A percentile compares a stretch with the other conserved stretches of the same genome.
Evolutionary conservation across 2,329 filamentous ascomycete species (phyloP).

Genomic region (Talaromyces rugulosus): DNA sequence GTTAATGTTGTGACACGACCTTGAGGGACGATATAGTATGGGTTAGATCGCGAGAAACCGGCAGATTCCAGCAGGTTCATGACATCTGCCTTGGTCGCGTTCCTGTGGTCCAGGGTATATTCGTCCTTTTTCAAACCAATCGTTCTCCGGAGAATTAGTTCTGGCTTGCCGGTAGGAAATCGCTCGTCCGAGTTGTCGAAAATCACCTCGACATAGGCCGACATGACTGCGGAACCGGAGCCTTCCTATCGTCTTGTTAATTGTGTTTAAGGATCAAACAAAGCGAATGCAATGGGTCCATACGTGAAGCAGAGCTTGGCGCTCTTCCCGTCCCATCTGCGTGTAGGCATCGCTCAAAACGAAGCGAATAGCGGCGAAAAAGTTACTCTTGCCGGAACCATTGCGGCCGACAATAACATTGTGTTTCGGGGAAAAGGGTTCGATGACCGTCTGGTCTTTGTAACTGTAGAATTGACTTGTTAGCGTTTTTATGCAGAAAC

Average conservation of each 20-base stretch:
- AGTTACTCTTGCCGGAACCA: conserved; percentile 98
- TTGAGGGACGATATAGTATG: conserved; percentile 98
- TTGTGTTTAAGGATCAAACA: not conserved
- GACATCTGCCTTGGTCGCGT: conserved; percentile 89
- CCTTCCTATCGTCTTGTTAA: conserved; percentile 59
- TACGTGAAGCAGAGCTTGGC: conserved; percentile 85
- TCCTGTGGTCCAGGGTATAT: conserved; percentile 95
- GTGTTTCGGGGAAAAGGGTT: conserved; percentile 94
- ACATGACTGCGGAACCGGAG: conserved; percentile 96
- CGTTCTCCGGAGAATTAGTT: conserved; percentile 85
- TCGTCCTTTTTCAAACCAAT: conserved; percentile 98
- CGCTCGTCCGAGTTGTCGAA: conserved; percentile 97
- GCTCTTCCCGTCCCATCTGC: conserved; percentile 91
- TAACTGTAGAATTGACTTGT: conserved; percentile 60
- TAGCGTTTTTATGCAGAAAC: not conserved
- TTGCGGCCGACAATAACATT: conserved; percentile 99
- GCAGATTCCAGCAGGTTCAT: conserved; percentile 93
- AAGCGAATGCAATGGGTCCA: conserved; percentile 13
- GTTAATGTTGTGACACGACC: conserved; percentile 92
- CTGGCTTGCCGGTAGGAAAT: conserved; percentile 87
- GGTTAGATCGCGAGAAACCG: conserved; percentile 94
- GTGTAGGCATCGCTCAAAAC: conserved; percentile 97
- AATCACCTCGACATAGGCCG: conserved; percentile 98
- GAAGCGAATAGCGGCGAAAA: conserved; percentile 98
- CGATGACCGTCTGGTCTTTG: conserved; percentile 98